Conservation (phyloP, 1,139 yeast species). For the Suhomyces kunorum region DNA sequence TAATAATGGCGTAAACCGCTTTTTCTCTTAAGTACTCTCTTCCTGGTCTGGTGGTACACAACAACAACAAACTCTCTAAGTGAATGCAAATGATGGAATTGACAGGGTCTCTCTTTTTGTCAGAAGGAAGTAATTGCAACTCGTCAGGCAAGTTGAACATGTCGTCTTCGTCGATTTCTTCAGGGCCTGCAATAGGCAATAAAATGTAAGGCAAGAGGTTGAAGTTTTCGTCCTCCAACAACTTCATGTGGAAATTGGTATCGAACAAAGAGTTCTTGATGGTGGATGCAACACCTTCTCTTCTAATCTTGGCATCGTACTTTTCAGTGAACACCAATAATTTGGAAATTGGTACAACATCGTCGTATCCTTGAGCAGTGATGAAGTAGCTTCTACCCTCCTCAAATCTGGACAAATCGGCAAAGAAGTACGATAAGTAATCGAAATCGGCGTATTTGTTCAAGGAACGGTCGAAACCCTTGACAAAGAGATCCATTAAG, state of each 20-base stretch:
- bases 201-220: constrained; percentile 80
- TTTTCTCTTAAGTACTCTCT: constrained; percentile 77
- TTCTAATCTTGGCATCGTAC: constrained; percentile 72
- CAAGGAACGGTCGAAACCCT: constrained; percentile 71
- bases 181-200: constrained; percentile 83
- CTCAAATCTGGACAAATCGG: constrained; percentile 76
- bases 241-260: constrained; percentile 59
- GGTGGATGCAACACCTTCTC: constrained; percentile 92
- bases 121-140: constrained; percentile 75
- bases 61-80: constrained; percentile 71
- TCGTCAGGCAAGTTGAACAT: constrained; percentile 87
- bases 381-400: constrained; percentile 78
- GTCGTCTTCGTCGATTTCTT: constrained; percentile 78
- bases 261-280: constrained; percentile 89
- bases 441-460: constrained; percentile 77
- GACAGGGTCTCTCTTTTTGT: constrained; percentile 75
- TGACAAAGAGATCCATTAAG: constrained; percentile 86
- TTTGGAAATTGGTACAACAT: constrained; percentile 78
- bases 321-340: constrained; percentile 81
- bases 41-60: constrained; percentile 71
- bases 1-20: constrained; percentile 78
- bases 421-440: constrained; percentile 84
- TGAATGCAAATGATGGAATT: constrained; percentile 66
- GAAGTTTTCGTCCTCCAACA: constrained; percentile 62
- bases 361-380: constrained; percentile 69